Conservation (phyloP, 345 rosid genomes). For the Linum trigynum region DNA sequence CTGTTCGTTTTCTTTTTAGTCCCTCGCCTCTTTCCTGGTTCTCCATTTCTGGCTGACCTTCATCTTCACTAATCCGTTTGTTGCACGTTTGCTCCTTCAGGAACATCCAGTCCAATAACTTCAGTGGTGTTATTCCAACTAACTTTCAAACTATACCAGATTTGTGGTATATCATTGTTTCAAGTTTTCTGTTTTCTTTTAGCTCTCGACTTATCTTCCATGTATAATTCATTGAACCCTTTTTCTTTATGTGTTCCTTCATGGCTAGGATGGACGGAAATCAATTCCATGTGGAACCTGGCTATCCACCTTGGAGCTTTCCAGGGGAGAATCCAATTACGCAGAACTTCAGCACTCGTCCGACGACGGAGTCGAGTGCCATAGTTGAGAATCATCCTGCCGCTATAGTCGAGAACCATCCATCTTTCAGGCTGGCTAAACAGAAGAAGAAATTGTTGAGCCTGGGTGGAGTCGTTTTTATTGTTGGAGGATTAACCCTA, state of each 20-base stretch:
- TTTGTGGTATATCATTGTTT: constrained; percentile 43
- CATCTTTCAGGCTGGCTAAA: constrained; percentile 23
- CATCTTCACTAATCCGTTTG: constrained; percentile 18
- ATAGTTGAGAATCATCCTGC: constrained; percentile 10
- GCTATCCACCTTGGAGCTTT: constrained; percentile 67
- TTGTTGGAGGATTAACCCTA: constrained; percentile 53
- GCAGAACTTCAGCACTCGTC: constrained; percentile 48
- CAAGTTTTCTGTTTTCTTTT: constrained; percentile 8
- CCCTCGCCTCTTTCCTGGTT: constrained; percentile 3
- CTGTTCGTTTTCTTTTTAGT: constrained; percentile 38
- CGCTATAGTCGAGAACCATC: constrained; percentile 30
- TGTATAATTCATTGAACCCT: background rate
- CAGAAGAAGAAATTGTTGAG: constrained; percentile 46
- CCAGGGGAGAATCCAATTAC: constrained; percentile 42
- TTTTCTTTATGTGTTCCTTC: constrained; percentile 11
- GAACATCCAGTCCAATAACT: constrained; percentile 65
- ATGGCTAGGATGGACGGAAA: constrained; percentile 73
- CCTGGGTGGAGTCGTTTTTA: constrained; percentile 44
- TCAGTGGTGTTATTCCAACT: constrained; percentile 77
- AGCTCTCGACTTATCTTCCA: background rate
- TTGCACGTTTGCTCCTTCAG: constrained; percentile 31
- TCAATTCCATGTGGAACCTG: constrained; percentile 40
- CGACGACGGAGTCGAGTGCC: constrained; percentile 65
- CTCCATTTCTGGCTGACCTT: constrained; percentile 13
- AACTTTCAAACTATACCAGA: constrained; percentile 72